Base-by-base conservation (phyloP, 2,329 filamentous ascomycete genomes). In the Curvularia spicifera region DNA sequence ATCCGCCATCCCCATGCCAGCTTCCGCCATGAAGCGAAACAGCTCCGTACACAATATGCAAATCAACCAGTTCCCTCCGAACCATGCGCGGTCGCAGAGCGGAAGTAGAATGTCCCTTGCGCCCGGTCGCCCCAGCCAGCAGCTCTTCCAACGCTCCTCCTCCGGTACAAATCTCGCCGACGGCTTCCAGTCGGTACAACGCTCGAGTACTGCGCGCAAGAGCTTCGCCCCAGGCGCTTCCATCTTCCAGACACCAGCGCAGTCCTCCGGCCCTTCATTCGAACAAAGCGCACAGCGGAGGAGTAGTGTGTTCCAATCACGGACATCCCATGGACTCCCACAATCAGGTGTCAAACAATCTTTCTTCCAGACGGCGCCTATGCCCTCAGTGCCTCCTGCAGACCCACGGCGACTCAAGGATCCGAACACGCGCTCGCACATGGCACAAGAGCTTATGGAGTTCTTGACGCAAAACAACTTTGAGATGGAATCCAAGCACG, bases 401-500 rank as follows among this genome's bases (percentile, higher is more conserved):
- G 96, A 99, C 72, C 94, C 95, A 1, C 87, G 96, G 56, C 91
- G 93, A 13, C 81, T 98, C 52, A 91, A 89, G 72, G 92, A 98
- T 72, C 84, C 91, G 37, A 84, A 85, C 22, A 96, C 90, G 67
- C 91, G 96, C 73, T 84, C 87, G 29, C 87, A 89, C 56, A 93
- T 99, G 76, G 91, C 90, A 7, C 90, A 95, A 68, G 93, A 99
- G 71, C 79, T 99, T 54, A 81, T 96, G 65, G 95, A 99, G 66
- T 99, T 96, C 74, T 84, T 99, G 73, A 89, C 91, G 0, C 89
- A 93, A 56, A 89, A 97, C 76, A 97, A 97, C 73, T 99, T 98
- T 71, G 95, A 99, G 78, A 88, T 97, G 84, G 93, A 98, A 68
- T 97, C 96, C 89, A 97, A 96, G 79, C 91, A 98, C 76, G 89